phyloP scores from a whole-genome alignment of 805 yeast genomes.

The Novakomyces olei region DNA sequence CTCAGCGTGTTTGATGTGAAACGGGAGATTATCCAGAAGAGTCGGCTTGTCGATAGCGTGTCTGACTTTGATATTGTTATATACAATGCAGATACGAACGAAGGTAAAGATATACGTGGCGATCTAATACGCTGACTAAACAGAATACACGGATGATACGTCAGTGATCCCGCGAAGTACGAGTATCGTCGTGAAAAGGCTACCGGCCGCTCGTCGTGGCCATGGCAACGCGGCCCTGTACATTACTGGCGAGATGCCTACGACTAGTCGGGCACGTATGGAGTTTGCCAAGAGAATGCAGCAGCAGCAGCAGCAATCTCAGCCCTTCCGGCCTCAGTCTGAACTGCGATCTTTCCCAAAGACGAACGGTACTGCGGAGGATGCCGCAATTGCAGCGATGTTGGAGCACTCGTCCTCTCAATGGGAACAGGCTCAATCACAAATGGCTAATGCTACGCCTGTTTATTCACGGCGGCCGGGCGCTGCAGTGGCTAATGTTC shows the following conservation, averaged over 20 bases:
- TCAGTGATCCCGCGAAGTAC: constrained; percentile 78
- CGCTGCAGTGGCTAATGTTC: constrained; percentile 11
- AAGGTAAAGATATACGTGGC: constrained; percentile 15
- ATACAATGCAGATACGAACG: constrained; percentile 46
- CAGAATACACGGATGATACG: constrained; percentile 68
- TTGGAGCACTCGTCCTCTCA: constrained; percentile 81
- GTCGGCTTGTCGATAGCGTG: constrained; percentile 53
- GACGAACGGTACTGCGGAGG: constrained; percentile 38
- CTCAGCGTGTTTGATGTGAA: constrained; percentile 85
- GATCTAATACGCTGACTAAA: constrained; percentile 2
- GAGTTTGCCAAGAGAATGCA: constrained; percentile 1
- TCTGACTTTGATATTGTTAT: constrained; percentile 59
- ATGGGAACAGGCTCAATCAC: constrained; percentile 88
- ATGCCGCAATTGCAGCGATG: constrained; percentile 73
- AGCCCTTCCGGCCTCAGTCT: constrained; percentile 15
- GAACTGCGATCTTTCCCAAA: constrained; percentile 15
- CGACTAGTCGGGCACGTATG: constrained; percentile 16
- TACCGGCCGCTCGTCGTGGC: constrained; percentile 37
- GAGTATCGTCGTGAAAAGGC: constrained; percentile 50
- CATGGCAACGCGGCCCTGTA: constrained; percentile 36
- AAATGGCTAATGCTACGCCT: constrained; percentile 66
- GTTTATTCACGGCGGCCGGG: constrained; percentile 21
- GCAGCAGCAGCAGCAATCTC: neutral
- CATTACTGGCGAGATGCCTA: constrained; percentile 26
- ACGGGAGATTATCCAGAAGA: constrained; percentile 64